phyloP scores from a whole-genome alignment of 768 basidiomycete genomes.

The Termitomyces sp. region DNA sequence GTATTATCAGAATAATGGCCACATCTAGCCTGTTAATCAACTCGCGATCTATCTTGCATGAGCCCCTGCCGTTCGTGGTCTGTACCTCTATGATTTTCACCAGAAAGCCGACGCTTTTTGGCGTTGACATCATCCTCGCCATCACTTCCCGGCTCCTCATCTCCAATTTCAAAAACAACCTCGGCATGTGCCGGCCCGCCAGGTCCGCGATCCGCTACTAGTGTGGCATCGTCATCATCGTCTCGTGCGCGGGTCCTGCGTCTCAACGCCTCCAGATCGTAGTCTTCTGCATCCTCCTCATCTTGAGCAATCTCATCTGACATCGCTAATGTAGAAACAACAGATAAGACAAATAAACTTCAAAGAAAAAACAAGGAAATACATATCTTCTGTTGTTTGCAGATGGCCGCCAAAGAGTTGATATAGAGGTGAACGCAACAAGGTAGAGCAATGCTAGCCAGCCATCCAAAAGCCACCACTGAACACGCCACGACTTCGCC shows the following conservation, averaged over 20 bases:
- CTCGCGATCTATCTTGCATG: slow-evolving; percentile 39
- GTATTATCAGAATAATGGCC: slow-evolving; percentile 15
- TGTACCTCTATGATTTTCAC: slow-evolving; percentile 39
- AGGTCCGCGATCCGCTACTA: slow-evolving; percentile 52
- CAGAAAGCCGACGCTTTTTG: slow-evolving; percentile 50
- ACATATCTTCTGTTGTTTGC: slow-evolving; percentile 82
- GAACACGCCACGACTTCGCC: slow-evolving; percentile 80
- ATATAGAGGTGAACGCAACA: slow-evolving; percentile 70
- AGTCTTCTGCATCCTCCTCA: slow-evolving; percentile 90
- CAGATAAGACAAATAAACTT: slow-evolving; percentile 17
- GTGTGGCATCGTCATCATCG: slow-evolving; percentile 67
- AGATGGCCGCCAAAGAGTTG: slow-evolving; percentile 93
- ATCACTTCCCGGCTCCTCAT: slow-evolving; percentile 64
- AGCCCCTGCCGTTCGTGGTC: slow-evolving; percentile 65
- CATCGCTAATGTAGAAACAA: slow-evolving; percentile 74
- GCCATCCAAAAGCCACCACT: slow-evolving; percentile 97
- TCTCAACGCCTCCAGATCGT: slow-evolving; percentile 77
- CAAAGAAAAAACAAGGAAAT: slow-evolving; percentile 2
- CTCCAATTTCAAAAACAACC: slow-evolving; percentile 89
- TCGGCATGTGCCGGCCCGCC: slow-evolving; percentile 51
- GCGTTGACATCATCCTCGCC: slow-evolving; percentile 50
- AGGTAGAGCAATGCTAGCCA: slow-evolving; percentile 90
- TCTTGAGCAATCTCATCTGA: slow-evolving; percentile 95
- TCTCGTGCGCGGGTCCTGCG: slow-evolving; percentile 44
- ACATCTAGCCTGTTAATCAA: slow-evolving; percentile 21